Percentiles rank a stretch among this genome's conserved stretches.
Evolutionary conservation across 2,329 filamentous ascomycete species (phyloP).

Genomic region (Colletotrichum sublineola): DNA sequence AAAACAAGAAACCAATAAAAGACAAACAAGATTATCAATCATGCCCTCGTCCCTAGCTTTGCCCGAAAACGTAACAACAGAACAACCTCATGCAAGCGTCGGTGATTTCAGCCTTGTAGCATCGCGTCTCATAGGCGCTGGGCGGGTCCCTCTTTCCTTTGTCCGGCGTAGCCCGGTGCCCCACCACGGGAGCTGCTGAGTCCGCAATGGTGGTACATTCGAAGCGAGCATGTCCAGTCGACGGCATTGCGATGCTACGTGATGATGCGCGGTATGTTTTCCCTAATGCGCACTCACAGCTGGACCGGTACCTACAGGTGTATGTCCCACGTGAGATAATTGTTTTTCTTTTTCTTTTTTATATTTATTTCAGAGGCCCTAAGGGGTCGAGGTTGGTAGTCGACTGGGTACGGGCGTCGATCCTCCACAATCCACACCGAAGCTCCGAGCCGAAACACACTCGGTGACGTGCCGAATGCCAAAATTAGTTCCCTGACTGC

Average conservation of each 20-base stretch:
- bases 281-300: constrained; percentile 9
- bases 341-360: no score
- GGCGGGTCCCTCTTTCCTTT: neutral
- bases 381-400: constrained; percentile 1
- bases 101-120: neutral
- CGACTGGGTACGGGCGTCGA: constrained; percentile 32
- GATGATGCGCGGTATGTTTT: constrained; percentile 11
- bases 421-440: constrained; percentile 41
- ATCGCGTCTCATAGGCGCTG: neutral
- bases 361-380: neutral
- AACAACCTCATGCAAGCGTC: neutral
- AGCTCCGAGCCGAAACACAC: constrained; percentile 31
- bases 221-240: constrained; percentile 3
- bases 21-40: neutral
- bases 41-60: neutral
- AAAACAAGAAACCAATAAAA: constrained; percentile 8
- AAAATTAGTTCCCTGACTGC: neutral
- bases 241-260: constrained; percentile 15
- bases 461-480: constrained; percentile 39
- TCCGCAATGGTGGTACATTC: constrained; percentile 4
- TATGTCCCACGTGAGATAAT: neutral
- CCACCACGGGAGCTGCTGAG: constrained; percentile 24
- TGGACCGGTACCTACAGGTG: neutral
- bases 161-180: constrained; percentile 14
- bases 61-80: neutral